Percentiles rank a stretch among this genome's conserved stretches.
These are phyloP conservation scores for Penicillium sp. DNA, from an alignment of 2,329 filamentous ascomycete genomes.

Conservation along the genomic window DNA sequence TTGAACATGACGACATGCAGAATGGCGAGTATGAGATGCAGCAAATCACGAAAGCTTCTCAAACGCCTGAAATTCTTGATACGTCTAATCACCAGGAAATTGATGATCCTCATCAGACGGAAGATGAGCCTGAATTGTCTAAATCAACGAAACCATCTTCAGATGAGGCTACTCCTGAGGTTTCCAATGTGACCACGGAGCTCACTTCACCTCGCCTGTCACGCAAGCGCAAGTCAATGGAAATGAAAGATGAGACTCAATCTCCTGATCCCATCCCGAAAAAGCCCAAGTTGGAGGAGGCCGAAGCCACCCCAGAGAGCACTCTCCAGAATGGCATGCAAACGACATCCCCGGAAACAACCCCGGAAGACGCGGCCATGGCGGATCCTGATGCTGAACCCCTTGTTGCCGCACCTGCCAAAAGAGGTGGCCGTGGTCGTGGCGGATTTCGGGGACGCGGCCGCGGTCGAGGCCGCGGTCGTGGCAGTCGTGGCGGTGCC, in stretches of 20 bases:
- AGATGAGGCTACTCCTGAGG: neutral
- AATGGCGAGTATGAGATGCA: neutral
- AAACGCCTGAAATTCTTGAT: constrained; percentile 9
- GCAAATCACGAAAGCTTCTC: constrained; percentile 10
- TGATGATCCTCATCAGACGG: neutral
- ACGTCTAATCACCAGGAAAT: neutral
- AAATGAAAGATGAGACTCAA: constrained; percentile 21
- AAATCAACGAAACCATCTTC: constrained; percentile 1
- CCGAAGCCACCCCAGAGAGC: constrained; percentile 20
- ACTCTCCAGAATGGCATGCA: constrained; percentile 24
- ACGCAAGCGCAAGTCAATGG: constrained; percentile 29
- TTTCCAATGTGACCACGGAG: neutral
- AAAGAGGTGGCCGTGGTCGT: constrained; percentile 14
- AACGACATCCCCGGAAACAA: constrained; percentile 17
- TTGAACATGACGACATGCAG: neutral
- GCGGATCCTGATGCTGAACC: constrained; percentile 1
- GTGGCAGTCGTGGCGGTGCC: constrained; percentile 34
- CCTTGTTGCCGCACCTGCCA: neutral
- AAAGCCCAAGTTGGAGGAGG: constrained; percentile 34
- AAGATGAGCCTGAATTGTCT: neutral
- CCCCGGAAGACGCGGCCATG: constrained; percentile 13
- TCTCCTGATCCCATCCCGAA: constrained; percentile 23
- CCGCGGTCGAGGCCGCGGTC: constrained; percentile 34
- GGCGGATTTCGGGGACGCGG: constrained; percentile 18
- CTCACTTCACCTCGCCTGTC: constrained; percentile 13